Percentiles rank a stretch among this genome's conserved stretches.
These are phyloP conservation scores for Dionaea muscipula DNA, from an alignment of 179 eudicot species.

Conservation along the genomic window DNA sequence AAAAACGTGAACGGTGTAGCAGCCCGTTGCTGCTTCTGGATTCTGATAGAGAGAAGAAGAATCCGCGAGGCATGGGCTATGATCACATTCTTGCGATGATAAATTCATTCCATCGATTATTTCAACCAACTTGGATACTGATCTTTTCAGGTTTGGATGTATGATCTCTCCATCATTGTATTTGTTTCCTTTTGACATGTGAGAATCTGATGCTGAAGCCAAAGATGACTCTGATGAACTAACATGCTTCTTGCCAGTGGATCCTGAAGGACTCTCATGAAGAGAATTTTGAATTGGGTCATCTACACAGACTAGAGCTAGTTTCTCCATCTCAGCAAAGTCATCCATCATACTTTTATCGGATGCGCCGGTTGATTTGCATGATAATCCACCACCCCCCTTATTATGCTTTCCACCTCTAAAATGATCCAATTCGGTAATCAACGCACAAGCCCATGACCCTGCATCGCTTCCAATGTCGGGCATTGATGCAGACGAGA, in stretches of 20 bases:
- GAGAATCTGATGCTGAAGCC: too few relatives aligned
- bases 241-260: neutral
- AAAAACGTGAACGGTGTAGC: slow-evolving; percentile 42
- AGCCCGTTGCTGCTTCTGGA: slow-evolving; percentile 22
- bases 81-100: slow-evolving; percentile 3
- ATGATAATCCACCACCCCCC: slow-evolving; percentile 16
- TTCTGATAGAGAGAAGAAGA: slow-evolving; percentile 13
- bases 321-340: slow-evolving; percentile 86
- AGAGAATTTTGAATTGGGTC: slow-evolving; percentile 25
- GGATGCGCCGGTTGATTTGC: slow-evolving; percentile 33
- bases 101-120: slow-evolving; percentile 47
- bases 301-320: slow-evolving; percentile 54
- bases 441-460: slow-evolving; percentile 53
- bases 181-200: too few relatives aligned
- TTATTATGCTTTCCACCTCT: slow-evolving; percentile 30
- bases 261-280: neutral
- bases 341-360: slow-evolving; percentile 86
- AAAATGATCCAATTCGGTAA: slow-evolving; percentile 43
- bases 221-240: too few relatives aligned
- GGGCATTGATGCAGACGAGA: slow-evolving; percentile 40
- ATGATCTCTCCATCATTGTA: too few relatives aligned
- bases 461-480: slow-evolving; percentile 46
- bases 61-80: too few relatives aligned
- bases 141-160: slow-evolving; percentile 21
- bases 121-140: slow-evolving; percentile 46